Evolutionary conservation across 169 alveolate species (phyloP).

Genomic region (Plasmodium vivax): DNA sequence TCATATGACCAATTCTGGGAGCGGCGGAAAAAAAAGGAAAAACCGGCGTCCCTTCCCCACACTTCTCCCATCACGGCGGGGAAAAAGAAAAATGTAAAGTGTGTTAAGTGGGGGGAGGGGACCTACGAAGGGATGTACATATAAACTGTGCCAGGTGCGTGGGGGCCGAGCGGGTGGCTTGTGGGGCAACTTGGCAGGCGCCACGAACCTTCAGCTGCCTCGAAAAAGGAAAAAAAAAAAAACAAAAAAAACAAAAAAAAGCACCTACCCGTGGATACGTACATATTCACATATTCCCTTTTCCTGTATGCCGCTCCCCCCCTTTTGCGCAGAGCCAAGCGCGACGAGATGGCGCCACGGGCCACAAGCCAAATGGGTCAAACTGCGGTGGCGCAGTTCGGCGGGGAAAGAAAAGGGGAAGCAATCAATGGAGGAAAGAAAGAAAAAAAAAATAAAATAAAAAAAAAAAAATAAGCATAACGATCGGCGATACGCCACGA

Average conservation of each 20-base stretch:
- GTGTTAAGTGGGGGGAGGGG: too few relatives aligned
- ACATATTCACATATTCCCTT: not conserved
- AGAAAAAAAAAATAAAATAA: too few relatives aligned
- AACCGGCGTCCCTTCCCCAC: not conserved
- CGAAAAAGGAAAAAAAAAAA: not conserved
- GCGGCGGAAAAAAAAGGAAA: not conserved
- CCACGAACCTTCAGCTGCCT: not conserved
- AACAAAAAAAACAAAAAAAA: too few relatives aligned
- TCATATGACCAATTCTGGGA: not conserved
- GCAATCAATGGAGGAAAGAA: too few relatives aligned
- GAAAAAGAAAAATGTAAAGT: not conserved
- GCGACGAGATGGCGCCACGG: not conserved
- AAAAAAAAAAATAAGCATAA: not conserved
- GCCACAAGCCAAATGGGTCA: not conserved
- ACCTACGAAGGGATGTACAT: too few relatives aligned
- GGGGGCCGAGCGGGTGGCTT: too few relatives aligned
- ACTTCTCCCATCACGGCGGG: not conserved
- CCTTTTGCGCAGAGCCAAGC: not conserved
- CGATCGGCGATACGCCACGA: not conserved
- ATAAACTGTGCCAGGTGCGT: too few relatives aligned
- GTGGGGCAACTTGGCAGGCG: too few relatives aligned
- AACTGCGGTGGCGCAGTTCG: not conserved
- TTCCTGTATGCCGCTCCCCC: not conserved
- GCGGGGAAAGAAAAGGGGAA: not conserved
- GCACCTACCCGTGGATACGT: not conserved